Percentiles rank a stretch among this genome's conserved stretches.
These are phyloP conservation scores for Truncatella angustata DNA, from an alignment of 2,329 filamentous ascomycete genomes.

Conservation along the genomic window DNA sequence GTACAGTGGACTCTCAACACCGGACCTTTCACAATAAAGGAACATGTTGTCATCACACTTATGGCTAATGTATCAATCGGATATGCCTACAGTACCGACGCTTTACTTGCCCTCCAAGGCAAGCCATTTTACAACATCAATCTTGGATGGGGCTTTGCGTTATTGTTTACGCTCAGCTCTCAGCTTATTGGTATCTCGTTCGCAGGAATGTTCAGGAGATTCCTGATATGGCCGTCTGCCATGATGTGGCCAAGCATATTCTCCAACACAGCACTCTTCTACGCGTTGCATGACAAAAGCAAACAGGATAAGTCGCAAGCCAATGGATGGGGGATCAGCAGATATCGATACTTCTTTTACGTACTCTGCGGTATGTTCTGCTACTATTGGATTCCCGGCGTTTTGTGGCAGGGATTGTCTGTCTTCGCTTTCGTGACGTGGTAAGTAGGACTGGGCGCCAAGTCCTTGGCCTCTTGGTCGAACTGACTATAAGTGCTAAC, in stretches of 20 bases:
- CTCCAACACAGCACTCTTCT: conserved; percentile 46
- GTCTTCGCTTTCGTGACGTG: conserved; percentile 47
- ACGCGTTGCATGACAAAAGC: conserved; percentile 40
- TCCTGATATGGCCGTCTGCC: conserved; percentile 44
- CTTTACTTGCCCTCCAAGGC: conserved; percentile 36
- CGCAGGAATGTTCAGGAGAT: conserved; percentile 47
- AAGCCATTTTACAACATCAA: conserved; percentile 40
- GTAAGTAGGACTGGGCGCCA: conserved; percentile 10
- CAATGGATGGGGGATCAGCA: conserved; percentile 43
- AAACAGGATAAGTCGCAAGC: conserved; percentile 37
- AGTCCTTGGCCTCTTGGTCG: no score
- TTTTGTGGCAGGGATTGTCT: conserved; percentile 47
- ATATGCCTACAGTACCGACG: conserved; percentile 39
- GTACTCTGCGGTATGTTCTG: conserved; percentile 40
- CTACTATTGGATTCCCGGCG: conserved; percentile 54
- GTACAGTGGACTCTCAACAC: conserved; percentile 41
- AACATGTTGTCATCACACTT: conserved; percentile 42
- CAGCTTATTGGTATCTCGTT: conserved; percentile 53
- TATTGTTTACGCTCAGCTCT: conserved; percentile 47
- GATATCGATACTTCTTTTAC: conserved; percentile 45
- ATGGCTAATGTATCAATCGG: conserved; percentile 40
- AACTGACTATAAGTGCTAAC: not conserved
- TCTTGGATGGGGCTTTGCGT: conserved; percentile 46
- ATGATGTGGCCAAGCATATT: conserved; percentile 52
- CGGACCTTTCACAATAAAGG: conserved; percentile 44